Evolutionary conservation across 371 early-diverging fungal genomes (phyloP).

Genomic region (Apophysomyces ossiformis): DNA sequence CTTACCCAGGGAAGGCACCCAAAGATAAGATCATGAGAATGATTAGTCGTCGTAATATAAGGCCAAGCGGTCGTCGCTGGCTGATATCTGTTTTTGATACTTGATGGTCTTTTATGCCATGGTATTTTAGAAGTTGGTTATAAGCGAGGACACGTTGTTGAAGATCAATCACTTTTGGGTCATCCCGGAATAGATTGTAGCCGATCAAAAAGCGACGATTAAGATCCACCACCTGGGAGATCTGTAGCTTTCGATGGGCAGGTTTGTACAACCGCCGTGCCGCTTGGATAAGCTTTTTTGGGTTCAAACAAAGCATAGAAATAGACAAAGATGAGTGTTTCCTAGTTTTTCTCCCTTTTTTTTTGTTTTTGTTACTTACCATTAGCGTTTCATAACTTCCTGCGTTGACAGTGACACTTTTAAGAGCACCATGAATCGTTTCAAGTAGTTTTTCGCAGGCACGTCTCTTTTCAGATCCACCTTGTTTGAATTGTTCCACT

Average conservation of each 20-base stretch:
- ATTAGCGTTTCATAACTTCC: conserved; percentile 91
- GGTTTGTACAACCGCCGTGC: conserved; percentile 90
- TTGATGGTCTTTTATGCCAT: conserved; percentile 94
- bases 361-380: conserved; percentile 46
- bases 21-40: conserved; percentile 68
- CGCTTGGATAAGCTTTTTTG: conserved; percentile 81
- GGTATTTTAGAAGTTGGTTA: conserved; percentile 81
- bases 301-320: too few relatives aligned
- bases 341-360: background rate
- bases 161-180: conserved; percentile 75
- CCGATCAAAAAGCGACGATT: conserved; percentile 88
- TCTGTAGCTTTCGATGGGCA: conserved; percentile 73
- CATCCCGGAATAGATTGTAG: conserved; percentile 73
- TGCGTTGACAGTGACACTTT: conserved; percentile 87
- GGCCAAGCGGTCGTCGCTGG: conserved; percentile 56
- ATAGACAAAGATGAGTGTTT: background rate
- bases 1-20: conserved; percentile 81
- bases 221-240: conserved; percentile 81
- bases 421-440: conserved; percentile 72
- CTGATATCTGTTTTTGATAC: conserved; percentile 79
- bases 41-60: conserved; percentile 64
- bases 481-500: conserved; percentile 78
- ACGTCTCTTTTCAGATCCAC: conserved; percentile 80
- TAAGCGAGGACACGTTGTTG: conserved; percentile 76
- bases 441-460: conserved; percentile 81